Percentiles rank a stretch among this genome's conserved stretches.
These are phyloP conservation scores for Pyronema omphalodes DNA, from an alignment of 495 filamentous ascomycete species.

Conservation along the genomic window DNA sequence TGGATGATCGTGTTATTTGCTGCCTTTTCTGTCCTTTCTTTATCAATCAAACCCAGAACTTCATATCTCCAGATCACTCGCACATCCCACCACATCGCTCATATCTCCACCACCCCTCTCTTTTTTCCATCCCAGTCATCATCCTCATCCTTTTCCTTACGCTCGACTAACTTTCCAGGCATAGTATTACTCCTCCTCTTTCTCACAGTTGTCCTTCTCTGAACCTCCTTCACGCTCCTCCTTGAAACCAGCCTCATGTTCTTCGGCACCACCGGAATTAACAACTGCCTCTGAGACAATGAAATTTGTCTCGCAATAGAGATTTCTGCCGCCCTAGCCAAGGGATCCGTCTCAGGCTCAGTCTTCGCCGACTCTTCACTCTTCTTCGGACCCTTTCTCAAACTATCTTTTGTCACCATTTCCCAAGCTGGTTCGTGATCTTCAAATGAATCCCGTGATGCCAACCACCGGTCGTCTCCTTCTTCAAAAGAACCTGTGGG, in stretches of 20 bases:
- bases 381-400: background rate
- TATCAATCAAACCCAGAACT: too few relatives aligned
- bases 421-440: slow-evolving; percentile 20
- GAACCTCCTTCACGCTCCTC: background rate
- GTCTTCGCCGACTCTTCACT: background rate
- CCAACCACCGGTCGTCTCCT: slow-evolving; percentile 19
- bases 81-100: too few relatives aligned
- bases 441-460: background rate
- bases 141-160: background rate
- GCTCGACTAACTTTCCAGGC: background rate
- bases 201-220: background rate
- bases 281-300: slow-evolving; percentile 16
- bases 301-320: slow-evolving; percentile 21
- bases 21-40: too few relatives aligned
- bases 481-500: slow-evolving; percentile 20
- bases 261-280: slow-evolving; percentile 19
- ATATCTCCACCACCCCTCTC: too few relatives aligned
- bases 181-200: too few relatives aligned
- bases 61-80: too few relatives aligned
- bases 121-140: background rate
- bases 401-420: slow-evolving; percentile 8
- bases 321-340: slow-evolving; percentile 19
- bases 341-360: slow-evolving; percentile 1
- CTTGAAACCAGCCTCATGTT: slow-evolving; percentile 16
- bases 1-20: too few relatives aligned